Evolutionary conservation across 2,329 filamentous ascomycete species (phyloP), one percentile per base, ranked within the genome.

Genomic region (Xylogone sp.): DNA sequence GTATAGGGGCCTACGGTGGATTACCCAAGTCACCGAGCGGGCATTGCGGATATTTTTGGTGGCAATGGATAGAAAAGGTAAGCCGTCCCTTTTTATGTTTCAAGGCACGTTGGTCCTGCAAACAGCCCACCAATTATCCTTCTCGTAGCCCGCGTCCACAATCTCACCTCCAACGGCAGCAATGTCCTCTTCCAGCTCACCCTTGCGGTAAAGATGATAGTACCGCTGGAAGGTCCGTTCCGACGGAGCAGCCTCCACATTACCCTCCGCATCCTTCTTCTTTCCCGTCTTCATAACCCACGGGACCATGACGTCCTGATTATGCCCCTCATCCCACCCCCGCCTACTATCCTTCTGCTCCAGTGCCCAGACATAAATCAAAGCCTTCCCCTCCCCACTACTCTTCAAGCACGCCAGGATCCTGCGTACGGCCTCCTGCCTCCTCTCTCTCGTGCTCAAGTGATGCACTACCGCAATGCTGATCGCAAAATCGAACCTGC

Each of bases 61-160:
- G 6, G 6, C 24, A 10, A 10, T 27, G 24, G 10, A 27, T 27
- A 6, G 24, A 27, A n/a, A n/a, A n/a, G n/a, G n/a, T n/a, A n/a
- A n/a, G n/a, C n/a, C n/a, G n/a, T n/a, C n/a, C n/a, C n/a, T n/a
- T n/a, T n/a, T 18, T 18, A 39, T 39, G 34, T 39, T 39, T 47
- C 34, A 22, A 18, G 20, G 21, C 34, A n/a, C n/a, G n/a, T 51
- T 49, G 22, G 34, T 34, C 16, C 43, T 43, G 51, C 63, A 66
- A 49, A 96, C 85, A 49, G 85, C 90, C 93, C 93, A 99, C 94
- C 94, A 97, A 72, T 99, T 99, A 67, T 97, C 94, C 73, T 86
- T 92, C 67, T 99, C 94, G 70, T 97, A 99, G 29, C 94, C 94
- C 53, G 83, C 83, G 58, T 89, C 85, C 21, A 94, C 62, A 13